Conservation (phyloP, 2,329 filamentous ascomycete genomes). For the Colletotrichum sp. region DNA sequence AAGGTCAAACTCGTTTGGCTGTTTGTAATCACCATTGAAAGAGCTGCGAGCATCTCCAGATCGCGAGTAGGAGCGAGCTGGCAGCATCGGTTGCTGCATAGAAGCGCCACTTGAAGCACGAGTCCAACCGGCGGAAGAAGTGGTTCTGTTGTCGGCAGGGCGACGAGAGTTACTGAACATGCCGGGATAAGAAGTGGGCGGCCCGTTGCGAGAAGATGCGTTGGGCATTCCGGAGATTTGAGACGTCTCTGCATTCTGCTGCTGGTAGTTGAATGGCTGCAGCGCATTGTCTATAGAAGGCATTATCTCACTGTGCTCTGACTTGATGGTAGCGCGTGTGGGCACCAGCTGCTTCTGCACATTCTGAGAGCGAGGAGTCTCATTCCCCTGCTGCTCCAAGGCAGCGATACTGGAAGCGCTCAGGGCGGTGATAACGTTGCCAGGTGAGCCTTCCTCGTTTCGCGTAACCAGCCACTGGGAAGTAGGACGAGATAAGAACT, state of each 20-base stretch:
- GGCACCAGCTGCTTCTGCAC: not conserved
- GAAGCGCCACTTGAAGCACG: not conserved
- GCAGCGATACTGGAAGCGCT: constrained; percentile 16
- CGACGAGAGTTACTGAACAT: not conserved
- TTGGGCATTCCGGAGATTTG: not conserved
- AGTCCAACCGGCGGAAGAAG: constrained; percentile 14
- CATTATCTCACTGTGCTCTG: not conserved
- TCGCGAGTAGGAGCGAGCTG: constrained; percentile 1
- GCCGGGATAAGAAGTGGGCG: constrained; percentile 2
- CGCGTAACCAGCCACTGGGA: constrained; percentile 12
- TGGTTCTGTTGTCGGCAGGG: constrained; percentile 3
- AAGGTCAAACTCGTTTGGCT: not conserved
- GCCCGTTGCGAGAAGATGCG: not conserved
- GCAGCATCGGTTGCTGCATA: not conserved
- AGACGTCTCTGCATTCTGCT: not conserved
- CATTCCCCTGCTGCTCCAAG: constrained; percentile 4
- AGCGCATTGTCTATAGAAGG: constrained; percentile 1
- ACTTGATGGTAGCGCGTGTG: not conserved
- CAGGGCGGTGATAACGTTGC: not conserved
- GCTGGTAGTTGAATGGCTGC: constrained; percentile 7
- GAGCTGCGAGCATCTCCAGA: not conserved
- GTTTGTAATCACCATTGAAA: not conserved
- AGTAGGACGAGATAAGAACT: constrained; percentile 1
- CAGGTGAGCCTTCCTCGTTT: not conserved
- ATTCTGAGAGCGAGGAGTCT: not conserved